Conservation (phyloP, 805 yeast genomes). For the Yamadazyma ubonensis region DNA sequence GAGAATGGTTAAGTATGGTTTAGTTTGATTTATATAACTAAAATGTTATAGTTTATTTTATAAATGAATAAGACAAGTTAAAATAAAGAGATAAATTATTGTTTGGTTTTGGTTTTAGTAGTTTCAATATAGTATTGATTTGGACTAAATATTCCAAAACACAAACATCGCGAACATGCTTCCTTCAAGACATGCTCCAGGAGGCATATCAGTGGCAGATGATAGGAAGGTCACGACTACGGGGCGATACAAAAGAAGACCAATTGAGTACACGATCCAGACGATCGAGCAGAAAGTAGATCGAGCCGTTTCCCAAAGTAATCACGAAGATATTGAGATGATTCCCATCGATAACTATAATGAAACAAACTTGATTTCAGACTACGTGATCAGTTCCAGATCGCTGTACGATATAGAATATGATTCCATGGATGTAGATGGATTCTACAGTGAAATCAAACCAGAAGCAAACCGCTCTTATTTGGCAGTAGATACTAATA, state of each 20-base stretch:
- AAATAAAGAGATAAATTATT: too few relatives aligned
- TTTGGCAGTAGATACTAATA: slow-evolving; percentile 81
- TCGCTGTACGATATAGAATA: slow-evolving; percentile 9
- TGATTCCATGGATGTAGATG: slow-evolving; percentile 21
- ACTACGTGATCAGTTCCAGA: slow-evolving; percentile 24
- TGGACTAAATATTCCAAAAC: not conserved
- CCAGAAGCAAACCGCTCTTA: slow-evolving; percentile 30
- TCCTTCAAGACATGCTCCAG: slow-evolving; percentile 40
- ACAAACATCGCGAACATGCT: slow-evolving; percentile 19
- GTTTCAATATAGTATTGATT: too few relatives aligned
- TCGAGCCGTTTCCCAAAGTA: slow-evolving; percentile 17
- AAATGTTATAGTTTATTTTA: too few relatives aligned
- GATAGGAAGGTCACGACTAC: slow-evolving; percentile 25
- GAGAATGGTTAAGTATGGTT: too few relatives aligned
- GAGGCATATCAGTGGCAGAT: slow-evolving; percentile 28
- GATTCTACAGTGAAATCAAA: slow-evolving; percentile 16
- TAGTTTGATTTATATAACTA: too few relatives aligned
- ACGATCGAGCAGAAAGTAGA: slow-evolving; percentile 27
- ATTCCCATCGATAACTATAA: slow-evolving; percentile 45
- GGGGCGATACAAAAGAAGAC: slow-evolving; percentile 19
- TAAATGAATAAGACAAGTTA: too few relatives aligned
- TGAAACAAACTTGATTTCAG: slow-evolving; percentile 45
- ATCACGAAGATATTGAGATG: slow-evolving; percentile 47
- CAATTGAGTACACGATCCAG: slow-evolving; percentile 23
- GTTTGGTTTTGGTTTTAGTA: too few relatives aligned